These are phyloP conservation scores for Chaetothyriales sp. DNA, from an alignment of 2,329 filamentous ascomycete genomes.

Conservation along the genomic window DNA sequence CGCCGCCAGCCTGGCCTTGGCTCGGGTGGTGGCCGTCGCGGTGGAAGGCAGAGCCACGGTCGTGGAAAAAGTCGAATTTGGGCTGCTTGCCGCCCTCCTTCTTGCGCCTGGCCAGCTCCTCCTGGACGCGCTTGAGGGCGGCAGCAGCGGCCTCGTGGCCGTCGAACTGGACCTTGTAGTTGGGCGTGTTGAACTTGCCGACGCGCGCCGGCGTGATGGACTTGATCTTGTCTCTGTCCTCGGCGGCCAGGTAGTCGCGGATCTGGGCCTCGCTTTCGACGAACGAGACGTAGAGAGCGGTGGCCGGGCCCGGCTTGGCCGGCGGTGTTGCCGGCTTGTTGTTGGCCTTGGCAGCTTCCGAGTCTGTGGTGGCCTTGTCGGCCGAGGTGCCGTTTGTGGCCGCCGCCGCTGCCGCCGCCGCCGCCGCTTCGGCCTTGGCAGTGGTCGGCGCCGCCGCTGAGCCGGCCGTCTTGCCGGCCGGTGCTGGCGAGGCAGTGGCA, in stretches of 20 bases:
- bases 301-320: slow-evolving; percentile 50
- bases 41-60: slow-evolving; percentile 39
- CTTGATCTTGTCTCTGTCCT: slow-evolving; percentile 68
- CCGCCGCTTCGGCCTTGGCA: slow-evolving; percentile 19
- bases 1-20: slow-evolving; percentile 40
- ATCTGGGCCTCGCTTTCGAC: slow-evolving; percentile 72
- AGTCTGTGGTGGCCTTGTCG: slow-evolving; percentile 28
- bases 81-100: slow-evolving; percentile 60
- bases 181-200: slow-evolving; percentile 56
- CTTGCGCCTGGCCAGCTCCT: slow-evolving; percentile 60
- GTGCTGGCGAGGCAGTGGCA: slow-evolving; percentile 27
- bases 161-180: slow-evolving; percentile 78
- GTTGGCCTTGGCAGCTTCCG: slow-evolving; percentile 41
- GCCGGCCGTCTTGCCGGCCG: slow-evolving; percentile 35
- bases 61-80: slow-evolving; percentile 70
- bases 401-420: too few species aligned
- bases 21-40: slow-evolving; percentile 24
- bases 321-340: slow-evolving; percentile 39
- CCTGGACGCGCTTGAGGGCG: slow-evolving; percentile 54
- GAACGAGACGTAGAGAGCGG: slow-evolving; percentile 82
- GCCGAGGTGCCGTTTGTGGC: slow-evolving; percentile 39
- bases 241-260: slow-evolving; percentile 65
- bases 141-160: slow-evolving; percentile 65
- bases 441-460: slow-evolving; percentile 23
- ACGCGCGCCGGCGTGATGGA: slow-evolving; percentile 49